Evolutionary conservation across 2,329 filamentous ascomycete species (phyloP).

Genomic region (Corniculantispora saksenae): DNA sequence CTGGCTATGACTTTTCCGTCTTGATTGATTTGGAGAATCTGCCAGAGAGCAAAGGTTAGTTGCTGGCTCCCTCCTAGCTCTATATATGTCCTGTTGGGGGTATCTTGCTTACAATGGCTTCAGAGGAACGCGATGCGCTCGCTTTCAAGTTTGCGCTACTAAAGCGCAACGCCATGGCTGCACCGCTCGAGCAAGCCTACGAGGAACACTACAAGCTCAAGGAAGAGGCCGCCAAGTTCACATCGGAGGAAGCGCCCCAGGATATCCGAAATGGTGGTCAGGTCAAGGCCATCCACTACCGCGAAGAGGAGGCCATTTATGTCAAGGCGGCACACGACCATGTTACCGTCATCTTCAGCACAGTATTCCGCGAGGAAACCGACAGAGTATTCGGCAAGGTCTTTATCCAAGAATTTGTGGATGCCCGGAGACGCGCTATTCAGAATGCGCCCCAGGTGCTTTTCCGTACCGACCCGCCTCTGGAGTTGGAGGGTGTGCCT

Average conservation of each 20-base stretch:
- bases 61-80: background rate
- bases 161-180: conserved; percentile 98
- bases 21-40: conserved; percentile 85
- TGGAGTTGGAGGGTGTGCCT: conserved; percentile 84
- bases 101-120: conserved; percentile 20
- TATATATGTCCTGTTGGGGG: background rate
- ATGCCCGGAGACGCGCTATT: conserved; percentile 89
- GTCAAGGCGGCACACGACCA: conserved; percentile 97
- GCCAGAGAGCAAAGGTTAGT: conserved; percentile 72
- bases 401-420: conserved; percentile 97
- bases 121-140: conserved; percentile 82
- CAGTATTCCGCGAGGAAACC: conserved; percentile 95
- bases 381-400: conserved; percentile 97
- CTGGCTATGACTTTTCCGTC: conserved; percentile 94
- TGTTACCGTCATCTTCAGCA: conserved; percentile 98
- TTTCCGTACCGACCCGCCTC: conserved; percentile 89
- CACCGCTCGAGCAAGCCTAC: conserved; percentile 96
- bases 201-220: conserved; percentile 84
- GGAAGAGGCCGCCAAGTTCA: conserved; percentile 89
- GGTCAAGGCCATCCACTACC: conserved; percentile 95
- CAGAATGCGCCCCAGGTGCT: conserved; percentile 98
- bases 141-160: conserved; percentile 84
- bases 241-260: conserved; percentile 89
- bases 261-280: conserved; percentile 86
- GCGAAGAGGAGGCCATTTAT: conserved; percentile 98